Evolutionary conservation across 169 alveolate genomes (phyloP), one percentile per base, ranked within the genome.

Genomic region (Babesia ovata): DNA sequence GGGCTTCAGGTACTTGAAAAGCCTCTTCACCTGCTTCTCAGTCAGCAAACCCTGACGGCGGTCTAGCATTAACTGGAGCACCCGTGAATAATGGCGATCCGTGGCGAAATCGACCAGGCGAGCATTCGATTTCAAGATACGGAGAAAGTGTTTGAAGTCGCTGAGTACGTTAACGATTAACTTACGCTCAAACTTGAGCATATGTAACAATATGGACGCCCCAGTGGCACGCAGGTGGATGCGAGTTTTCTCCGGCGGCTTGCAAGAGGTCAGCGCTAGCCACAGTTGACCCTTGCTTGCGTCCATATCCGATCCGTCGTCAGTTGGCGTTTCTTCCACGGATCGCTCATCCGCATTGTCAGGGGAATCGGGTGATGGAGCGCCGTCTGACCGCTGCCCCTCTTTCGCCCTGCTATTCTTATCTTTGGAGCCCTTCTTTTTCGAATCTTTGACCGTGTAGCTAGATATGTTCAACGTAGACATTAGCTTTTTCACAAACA

Each of bases 11-110:
- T 50, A 49, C 13, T 48, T 53, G 67, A 70, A 70, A 11, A 79
- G 72, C 48, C 58, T 53, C 59, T 21, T 45, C 13, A 67, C 48
- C 28, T 45, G 58, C 63, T 79, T 79, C 39, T 79, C 87, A 60
- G 22, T 61, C 36, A 79, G 26, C 14, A 79, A 75, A 11, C 70
- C 75, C 49, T 65, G 83, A 50, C 77, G 73, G 39, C 50, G 79
- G 73, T 81, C 88, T 9, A 81, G 72, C 65, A 81, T 42, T 44
- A 46, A 46, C 73, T 81, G 88, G 48, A 81, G 62, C 36, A 81
- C 88, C 22, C 88, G 22, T 3, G 87, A 79, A 24, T 70, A 79
- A 48, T 79, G 83, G n/a, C 66, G 46, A 39, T 79, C 87, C 8
- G 79, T 65, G 29, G 75, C 66, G 0, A 79, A 66, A 6, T 42